Conservation (phyloP, 306 rosid species). For the Aeschynomene evenia region DNA sequence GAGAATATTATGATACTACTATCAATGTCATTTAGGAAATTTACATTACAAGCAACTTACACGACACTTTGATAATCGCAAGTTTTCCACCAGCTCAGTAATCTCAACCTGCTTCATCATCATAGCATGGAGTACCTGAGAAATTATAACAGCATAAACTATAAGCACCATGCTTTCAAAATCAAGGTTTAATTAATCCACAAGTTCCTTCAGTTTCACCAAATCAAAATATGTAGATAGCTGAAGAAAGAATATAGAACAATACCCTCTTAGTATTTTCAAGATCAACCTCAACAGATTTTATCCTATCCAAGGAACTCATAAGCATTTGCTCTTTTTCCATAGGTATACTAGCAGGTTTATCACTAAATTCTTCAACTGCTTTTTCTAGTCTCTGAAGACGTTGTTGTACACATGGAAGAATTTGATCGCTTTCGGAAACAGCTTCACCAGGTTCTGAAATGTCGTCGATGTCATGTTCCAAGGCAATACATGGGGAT, state of each 20-base stretch:
- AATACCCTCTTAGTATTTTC: constrained; percentile 79
- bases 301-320: constrained; percentile 75
- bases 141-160: not conserved
- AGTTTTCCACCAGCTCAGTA: constrained; percentile 51
- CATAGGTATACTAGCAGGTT: constrained; percentile 64
- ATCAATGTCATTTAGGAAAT: too few relatives aligned
- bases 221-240: constrained; percentile 15
- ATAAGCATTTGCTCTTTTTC: constrained; percentile 67
- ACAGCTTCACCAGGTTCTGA: constrained; percentile 41
- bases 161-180: not conserved
- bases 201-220: too few relatives aligned
- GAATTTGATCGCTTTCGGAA: constrained; percentile 46
- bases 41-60: constrained; percentile 46
- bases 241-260: constrained; percentile 3
- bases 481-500: constrained; percentile 44
- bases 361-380: constrained; percentile 49
- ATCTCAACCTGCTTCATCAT: constrained; percentile 73
- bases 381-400: constrained; percentile 61
- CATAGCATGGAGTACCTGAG: constrained; percentile 61
- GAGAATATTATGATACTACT: too few relatives aligned
- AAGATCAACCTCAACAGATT: constrained; percentile 71
- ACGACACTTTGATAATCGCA: constrained; percentile 47
- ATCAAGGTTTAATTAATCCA: too few relatives aligned
- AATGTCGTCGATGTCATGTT: constrained; percentile 27
- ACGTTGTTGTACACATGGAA: constrained; percentile 58